phyloP scores from a whole-genome alignment of 1,284 basidiomycete species.

The Takashimella koratensis region DNA sequence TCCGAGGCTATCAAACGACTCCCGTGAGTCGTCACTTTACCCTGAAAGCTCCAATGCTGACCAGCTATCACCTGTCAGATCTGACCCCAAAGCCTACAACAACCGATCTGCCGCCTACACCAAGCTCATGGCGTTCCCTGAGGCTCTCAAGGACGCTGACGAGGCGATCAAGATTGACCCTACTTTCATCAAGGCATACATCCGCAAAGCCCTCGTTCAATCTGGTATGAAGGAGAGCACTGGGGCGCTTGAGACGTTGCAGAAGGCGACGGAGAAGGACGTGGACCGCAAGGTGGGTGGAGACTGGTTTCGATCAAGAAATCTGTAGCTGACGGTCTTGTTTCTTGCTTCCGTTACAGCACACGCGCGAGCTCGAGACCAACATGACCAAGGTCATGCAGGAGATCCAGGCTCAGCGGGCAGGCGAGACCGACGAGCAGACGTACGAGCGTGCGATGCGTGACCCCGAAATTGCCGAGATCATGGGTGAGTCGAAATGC shows the following conservation, averaged over 20 bases:
- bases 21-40: too few relatives aligned
- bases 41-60: too few relatives aligned
- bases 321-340: slow-evolving; percentile 1
- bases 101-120: slow-evolving; percentile 96
- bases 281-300: slow-evolving; percentile 59
- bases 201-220: slow-evolving; percentile 86
- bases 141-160: slow-evolving; percentile 93
- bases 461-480: slow-evolving; percentile 86
- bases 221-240: slow-evolving; percentile 89
- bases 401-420: slow-evolving; percentile 76
- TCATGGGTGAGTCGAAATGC: slow-evolving; percentile 55
- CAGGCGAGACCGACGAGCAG: slow-evolving; percentile 86
- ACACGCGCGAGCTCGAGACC: slow-evolving; percentile 72
- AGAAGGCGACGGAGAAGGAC: slow-evolving; percentile 70
- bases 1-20: slow-evolving; percentile 95
- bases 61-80: slow-evolving; percentile 26
- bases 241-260: slow-evolving; percentile 75
- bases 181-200: slow-evolving; percentile 89
- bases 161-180: slow-evolving; percentile 90
- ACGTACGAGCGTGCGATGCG: slow-evolving; percentile 91
- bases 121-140: slow-evolving; percentile 88
- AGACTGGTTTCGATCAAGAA: not conserved
- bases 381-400: slow-evolving; percentile 75
- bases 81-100: slow-evolving; percentile 88
- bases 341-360: slow-evolving; percentile 34